A percentile compares a stretch with the other conserved stretches of the same genome.
Evolutionary conservation across 2,329 filamentous ascomycete genomes (phyloP).

Genomic region (Chaetomium sp.): DNA sequence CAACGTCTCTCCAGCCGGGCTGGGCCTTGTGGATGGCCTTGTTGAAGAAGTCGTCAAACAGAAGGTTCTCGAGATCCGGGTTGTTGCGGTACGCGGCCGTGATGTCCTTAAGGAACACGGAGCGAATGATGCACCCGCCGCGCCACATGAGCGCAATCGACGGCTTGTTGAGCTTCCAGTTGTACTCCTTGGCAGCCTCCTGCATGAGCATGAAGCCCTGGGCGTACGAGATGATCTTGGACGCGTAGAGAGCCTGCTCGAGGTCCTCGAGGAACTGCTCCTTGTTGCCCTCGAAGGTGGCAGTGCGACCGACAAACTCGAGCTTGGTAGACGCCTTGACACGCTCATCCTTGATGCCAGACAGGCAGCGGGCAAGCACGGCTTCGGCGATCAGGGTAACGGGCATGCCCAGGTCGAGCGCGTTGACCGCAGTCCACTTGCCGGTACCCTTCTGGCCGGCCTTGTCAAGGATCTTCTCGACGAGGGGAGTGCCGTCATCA

Average conservation of each 20-base stretch:
- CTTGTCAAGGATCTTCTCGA: slow-evolving; percentile 98
- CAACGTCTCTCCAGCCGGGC: slow-evolving; percentile 82
- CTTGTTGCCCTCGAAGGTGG: slow-evolving; percentile 83
- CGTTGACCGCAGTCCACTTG: slow-evolving; percentile 99
- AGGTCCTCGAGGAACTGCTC: slow-evolving; percentile 92
- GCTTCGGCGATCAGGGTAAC: slow-evolving; percentile 97
- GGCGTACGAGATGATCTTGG: slow-evolving; percentile 99
- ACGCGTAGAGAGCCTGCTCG: slow-evolving; percentile 97
- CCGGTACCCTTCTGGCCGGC: slow-evolving; percentile 99
- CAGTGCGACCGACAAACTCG: slow-evolving; percentile 63
- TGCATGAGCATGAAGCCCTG: slow-evolving; percentile 99
- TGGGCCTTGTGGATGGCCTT: slow-evolving; percentile 97
- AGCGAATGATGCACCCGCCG: slow-evolving; percentile 99
- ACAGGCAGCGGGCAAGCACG: slow-evolving; percentile 91
- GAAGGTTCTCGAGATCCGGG: slow-evolving; percentile 92
- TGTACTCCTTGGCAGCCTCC: slow-evolving; percentile 93
- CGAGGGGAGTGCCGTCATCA: slow-evolving; percentile 79
- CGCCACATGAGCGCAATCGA: slow-evolving; percentile 99
- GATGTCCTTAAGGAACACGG: slow-evolving; percentile 99
- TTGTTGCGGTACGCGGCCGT: slow-evolving; percentile 92
- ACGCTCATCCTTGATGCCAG: slow-evolving; percentile 91
- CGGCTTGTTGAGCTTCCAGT: slow-evolving; percentile 99
- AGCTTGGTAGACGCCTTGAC: slow-evolving; percentile 72
- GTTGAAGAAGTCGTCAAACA: slow-evolving; percentile 99
- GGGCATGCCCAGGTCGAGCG: slow-evolving; percentile 95